Conservation (phyloP, 2,329 filamentous ascomycete species). For the Penicillium fuscoglaucum region DNA sequence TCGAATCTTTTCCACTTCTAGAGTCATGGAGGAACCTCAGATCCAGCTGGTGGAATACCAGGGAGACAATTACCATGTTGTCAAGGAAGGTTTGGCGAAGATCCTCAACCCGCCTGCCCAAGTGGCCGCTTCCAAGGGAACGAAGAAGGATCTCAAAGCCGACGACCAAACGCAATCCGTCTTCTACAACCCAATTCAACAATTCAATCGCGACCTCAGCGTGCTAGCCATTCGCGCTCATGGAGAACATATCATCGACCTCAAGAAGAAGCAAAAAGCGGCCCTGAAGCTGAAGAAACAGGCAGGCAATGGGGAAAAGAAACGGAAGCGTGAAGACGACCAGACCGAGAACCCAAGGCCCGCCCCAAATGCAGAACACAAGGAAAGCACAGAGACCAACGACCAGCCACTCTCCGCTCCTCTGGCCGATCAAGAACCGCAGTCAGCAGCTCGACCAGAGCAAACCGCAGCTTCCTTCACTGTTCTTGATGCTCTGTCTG, state of each 20-base stretch:
- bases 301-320: constrained; percentile 37
- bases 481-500: constrained; percentile 93
- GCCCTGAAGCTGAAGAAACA: constrained; percentile 41
- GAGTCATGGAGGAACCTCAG: constrained; percentile 25
- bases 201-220: constrained; percentile 95
- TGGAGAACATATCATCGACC: constrained; percentile 64
- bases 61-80: constrained; percentile 58
- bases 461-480: constrained; percentile 58
- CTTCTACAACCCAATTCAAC: constrained; percentile 98
- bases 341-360: constrained; percentile 19
- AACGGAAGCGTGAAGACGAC: constrained; percentile 39
- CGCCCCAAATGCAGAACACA: constrained; percentile 20
- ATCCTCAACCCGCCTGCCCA: constrained; percentile 62
- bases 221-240: constrained; percentile 90
- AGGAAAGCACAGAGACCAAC: constrained; percentile 17
- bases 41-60: constrained; percentile 44
- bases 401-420: constrained; percentile 8
- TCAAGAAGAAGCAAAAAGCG: constrained; percentile 52
- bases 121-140: constrained; percentile 42
- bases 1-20: constrained; percentile 12
- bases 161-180: constrained; percentile 71
- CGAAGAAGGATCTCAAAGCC: constrained; percentile 47
- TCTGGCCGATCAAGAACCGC: background rate
- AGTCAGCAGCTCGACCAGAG: constrained; percentile 25
- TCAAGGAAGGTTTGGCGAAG: constrained; percentile 67